Percentiles rank a stretch among this genome's conserved stretches.
Conservation (phyloP, 148 eudicot species). For the Rheum nobile region DNA sequence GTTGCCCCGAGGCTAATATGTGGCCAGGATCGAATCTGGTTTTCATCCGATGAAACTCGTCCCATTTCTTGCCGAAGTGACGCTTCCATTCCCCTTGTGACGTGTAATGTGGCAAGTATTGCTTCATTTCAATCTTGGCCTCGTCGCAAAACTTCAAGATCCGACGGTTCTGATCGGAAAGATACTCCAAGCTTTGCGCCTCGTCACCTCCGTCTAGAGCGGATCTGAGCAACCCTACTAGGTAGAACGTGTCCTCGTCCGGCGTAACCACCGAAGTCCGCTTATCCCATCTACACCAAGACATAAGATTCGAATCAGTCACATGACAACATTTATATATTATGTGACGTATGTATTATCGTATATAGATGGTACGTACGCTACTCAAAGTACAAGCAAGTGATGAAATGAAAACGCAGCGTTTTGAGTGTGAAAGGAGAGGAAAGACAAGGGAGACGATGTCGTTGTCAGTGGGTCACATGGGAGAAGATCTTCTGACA, state of each 20-base stretch:
- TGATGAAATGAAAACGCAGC: background rate
- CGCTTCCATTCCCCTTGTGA: slow-evolving; percentile 33
- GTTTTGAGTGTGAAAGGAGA: background rate
- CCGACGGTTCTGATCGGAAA: slow-evolving; percentile 35
- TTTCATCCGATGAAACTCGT: slow-evolving; percentile 37
- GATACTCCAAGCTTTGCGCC: slow-evolving; percentile 28
- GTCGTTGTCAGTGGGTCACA: slow-evolving; percentile 26
- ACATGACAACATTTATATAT: background rate
- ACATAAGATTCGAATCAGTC: background rate
- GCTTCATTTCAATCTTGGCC: slow-evolving; percentile 41
- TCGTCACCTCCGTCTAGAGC: slow-evolving; percentile 33
- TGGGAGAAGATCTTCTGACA: slow-evolving; percentile 47
- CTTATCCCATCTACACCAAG: slow-evolving; percentile 69
- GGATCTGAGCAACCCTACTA: slow-evolving; percentile 59
- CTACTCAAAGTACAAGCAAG: background rate
- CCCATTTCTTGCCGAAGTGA: slow-evolving; percentile 76
- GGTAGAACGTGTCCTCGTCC: slow-evolving; percentile 71
- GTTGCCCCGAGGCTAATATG: slow-evolving; percentile 74
- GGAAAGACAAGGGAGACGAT: background rate
- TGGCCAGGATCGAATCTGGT: slow-evolving; percentile 53
- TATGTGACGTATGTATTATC: background rate
- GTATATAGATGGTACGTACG: background rate
- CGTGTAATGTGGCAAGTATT: slow-evolving; percentile 66
- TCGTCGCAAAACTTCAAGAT: slow-evolving; percentile 54
- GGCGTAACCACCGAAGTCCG: slow-evolving; percentile 48